Evolutionary conservation across 2,329 filamentous ascomycete species (phyloP), one percentile per base, ranked within the genome.

Genomic region (Colletotrichum euphorbiae): DNA sequence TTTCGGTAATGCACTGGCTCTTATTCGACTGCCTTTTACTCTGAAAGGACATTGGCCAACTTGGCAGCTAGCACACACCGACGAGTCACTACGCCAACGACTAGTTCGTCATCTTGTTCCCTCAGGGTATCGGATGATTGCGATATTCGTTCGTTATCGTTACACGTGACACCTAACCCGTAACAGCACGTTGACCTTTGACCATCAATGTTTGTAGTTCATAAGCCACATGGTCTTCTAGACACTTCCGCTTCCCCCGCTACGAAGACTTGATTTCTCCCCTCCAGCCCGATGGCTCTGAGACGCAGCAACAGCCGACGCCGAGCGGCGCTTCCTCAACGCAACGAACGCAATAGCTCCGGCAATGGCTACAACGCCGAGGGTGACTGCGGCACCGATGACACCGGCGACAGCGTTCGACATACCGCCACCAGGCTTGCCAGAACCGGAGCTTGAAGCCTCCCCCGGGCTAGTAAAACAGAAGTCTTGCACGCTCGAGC

Each of bases 351-450:
- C 69, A 33, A 54, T 15, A 4, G 36, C 59, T n/a, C 62, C 67
- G 8, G 48, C 68, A 24, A 74, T 36, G 5, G 55, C 70, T 1
- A 75, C 72, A 6, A 77, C 73, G 11, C 71, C 77, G 15, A 79
- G 74, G 3, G 76, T 77, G 2, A 77, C 75, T 69, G 77, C 69
- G 3, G 77, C 76, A 15, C 76, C 77, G 21, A 78, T 75, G 2
- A 77, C 76, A 43, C 77, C 77, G 2, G 76, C 77, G 6, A 78
- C 75, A 4, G 72, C 70, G n/a, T 76, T 77, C 4, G 77, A 78
- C 71, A 79, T 75, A 33, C 73, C 73, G 1, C 71, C 61, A 9
- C 56, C 65, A 11, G 68, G 60, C 17, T 45, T 52, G 17, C 42
- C 12, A 31, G 51, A 38, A 6, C 24, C 42, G 1, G 69, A 58